phyloP scores from a whole-genome alignment of 345 rosid species.

The Boechera retrofracta region DNA sequence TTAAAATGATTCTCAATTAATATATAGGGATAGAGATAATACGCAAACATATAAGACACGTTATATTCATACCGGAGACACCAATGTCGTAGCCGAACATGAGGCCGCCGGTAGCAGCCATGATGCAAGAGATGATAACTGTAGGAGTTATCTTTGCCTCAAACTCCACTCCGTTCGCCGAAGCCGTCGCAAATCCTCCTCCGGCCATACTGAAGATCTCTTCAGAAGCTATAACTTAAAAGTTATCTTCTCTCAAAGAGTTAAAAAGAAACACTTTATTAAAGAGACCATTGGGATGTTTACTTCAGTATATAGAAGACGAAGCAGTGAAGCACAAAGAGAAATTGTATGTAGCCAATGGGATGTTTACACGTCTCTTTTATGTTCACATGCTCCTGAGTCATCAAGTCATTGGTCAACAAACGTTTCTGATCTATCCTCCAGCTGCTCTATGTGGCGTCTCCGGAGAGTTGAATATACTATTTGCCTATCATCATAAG shows the following conservation, averaged over 20 bases:
- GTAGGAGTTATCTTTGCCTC: conserved; percentile 96
- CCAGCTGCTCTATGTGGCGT: conserved; percentile 41
- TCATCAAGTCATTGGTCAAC: conserved; percentile 47
- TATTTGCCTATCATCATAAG: conserved; percentile 16
- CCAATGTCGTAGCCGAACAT: conserved; percentile 98
- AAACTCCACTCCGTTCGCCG: conserved; percentile 66
- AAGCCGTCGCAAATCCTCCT: conserved; percentile 61
- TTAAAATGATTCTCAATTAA: too few species aligned
- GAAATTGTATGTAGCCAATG: conserved; percentile 2
- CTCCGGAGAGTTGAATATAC: conserved; percentile 36
- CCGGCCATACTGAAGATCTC: conserved; percentile 58
- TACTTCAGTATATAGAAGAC: conserved; percentile 34
- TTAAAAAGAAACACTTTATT: conserved; percentile 1
- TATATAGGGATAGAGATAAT: too few species aligned
- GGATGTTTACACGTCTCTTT: conserved; percentile 27
- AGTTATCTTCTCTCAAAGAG: conserved; percentile 7
- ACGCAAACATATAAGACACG: neutral
- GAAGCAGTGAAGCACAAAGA: conserved; percentile 26
- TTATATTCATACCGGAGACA: conserved; percentile 65
- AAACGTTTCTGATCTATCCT: conserved; percentile 34
- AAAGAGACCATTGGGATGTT: conserved; percentile 27
- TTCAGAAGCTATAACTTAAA: neutral
- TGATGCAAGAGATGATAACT: conserved; percentile 83
- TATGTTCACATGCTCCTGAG: conserved; percentile 46
- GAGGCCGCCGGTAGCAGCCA: conserved; percentile 99